A percentile compares a stretch with the other conserved stretches of the same genome.
Conservation (phyloP, 257 asterid species). For the Solanum arcanum region DNA sequence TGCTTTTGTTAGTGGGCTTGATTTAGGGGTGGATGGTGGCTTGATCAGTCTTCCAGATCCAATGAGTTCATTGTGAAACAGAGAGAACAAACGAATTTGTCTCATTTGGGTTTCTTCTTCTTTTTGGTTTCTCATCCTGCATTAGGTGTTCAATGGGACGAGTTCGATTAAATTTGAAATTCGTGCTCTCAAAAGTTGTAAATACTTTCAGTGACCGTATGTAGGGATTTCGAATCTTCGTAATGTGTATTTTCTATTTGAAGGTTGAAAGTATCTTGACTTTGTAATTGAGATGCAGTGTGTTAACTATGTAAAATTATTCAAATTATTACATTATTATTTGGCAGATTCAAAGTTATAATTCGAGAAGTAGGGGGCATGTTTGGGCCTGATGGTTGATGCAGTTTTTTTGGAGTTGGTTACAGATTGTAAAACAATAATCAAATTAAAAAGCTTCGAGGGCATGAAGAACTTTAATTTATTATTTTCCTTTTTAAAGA, state of each 20-base stretch:
- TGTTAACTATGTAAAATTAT: neutral
- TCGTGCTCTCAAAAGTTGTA: too few relatives aligned
- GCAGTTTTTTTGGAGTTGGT: neutral
- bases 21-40: conserved; percentile 27
- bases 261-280: neutral
- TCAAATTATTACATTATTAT: too few relatives aligned
- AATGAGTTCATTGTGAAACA: neutral
- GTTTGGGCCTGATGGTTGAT: neutral
- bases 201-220: too few relatives aligned
- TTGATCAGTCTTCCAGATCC: neutral
- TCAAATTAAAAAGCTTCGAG: neutral
- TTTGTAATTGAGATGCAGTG: neutral
- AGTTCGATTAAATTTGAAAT: too few relatives aligned
- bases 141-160: neutral
- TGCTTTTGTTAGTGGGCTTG: conserved; percentile 17
- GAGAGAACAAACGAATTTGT: neutral
- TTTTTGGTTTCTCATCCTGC: neutral
- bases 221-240: neutral
- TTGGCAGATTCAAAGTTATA: neutral
- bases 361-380: neutral
- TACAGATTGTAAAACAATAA: neutral
- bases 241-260: neutral
- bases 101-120: neutral
- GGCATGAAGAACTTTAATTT: neutral
- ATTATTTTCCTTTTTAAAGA: neutral